A percentile compares a stretch with the other conserved stretches of the same genome.
Conservation (phyloP, 148 eudicot genomes). For the Rhododendron griersonianum region DNA sequence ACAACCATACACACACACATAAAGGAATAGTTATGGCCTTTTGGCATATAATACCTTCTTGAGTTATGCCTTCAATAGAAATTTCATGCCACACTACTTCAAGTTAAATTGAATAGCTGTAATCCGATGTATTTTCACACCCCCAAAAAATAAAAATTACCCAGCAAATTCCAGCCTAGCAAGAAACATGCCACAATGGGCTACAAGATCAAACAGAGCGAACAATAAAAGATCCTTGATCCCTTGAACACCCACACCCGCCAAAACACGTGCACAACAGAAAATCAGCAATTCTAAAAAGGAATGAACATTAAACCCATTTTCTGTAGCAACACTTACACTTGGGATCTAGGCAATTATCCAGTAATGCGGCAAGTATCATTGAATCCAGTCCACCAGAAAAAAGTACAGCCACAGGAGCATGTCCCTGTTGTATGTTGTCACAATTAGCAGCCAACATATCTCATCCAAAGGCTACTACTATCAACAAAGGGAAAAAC, state of each 20-base stretch:
- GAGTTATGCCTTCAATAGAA: background rate
- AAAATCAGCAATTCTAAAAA: background rate
- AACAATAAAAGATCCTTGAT: background rate
- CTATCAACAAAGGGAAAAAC: background rate
- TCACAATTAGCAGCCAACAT: constrained; percentile 30
- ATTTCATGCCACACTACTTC: background rate
- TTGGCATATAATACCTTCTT: background rate
- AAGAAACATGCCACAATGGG: background rate
- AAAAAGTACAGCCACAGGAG: constrained; percentile 90
- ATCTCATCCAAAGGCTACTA: constrained; percentile 9
- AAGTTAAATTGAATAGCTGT: background rate
- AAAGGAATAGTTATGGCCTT: background rate
- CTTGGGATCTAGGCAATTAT: constrained; percentile 69
- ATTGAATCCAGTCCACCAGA: constrained; percentile 97
- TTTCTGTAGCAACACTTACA: constrained; percentile 42
- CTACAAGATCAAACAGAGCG: background rate
- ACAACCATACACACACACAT: background rate
- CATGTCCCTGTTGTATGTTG: constrained; percentile 26
- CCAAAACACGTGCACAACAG: background rate
- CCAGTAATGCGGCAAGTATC: constrained; percentile 88
- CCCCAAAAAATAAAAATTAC: background rate
- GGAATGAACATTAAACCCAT: constrained; percentile 4
- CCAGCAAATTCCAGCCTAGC: background rate
- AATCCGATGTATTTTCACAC: background rate
- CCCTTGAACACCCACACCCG: background rate